These are phyloP conservation scores for Candida frijolesensis DNA, from an alignment of 1,139 yeast species.

Conservation along the genomic window DNA sequence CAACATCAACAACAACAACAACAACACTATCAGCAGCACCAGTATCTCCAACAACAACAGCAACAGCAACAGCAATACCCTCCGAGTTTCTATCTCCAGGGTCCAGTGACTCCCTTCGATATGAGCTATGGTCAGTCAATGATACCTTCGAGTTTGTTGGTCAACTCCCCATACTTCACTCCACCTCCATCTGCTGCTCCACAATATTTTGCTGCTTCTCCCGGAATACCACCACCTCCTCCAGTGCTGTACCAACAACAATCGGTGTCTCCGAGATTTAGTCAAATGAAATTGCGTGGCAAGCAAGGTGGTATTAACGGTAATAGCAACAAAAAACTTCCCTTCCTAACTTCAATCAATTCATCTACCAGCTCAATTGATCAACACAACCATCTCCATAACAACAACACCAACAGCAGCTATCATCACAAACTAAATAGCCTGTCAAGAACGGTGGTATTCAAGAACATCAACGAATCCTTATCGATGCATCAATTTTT, in stretches of 20 bases:
- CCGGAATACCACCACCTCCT: neutral
- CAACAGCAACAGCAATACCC: slow-evolving; percentile 5
- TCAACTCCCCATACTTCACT: slow-evolving; percentile 67
- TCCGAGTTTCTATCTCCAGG: slow-evolving; percentile 1
- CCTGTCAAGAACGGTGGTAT: slow-evolving; percentile 38
- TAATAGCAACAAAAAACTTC: slow-evolving; percentile 12
- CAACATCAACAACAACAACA: slow-evolving; percentile 1
- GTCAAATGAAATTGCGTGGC: slow-evolving; percentile 1
- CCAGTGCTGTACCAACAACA: slow-evolving; percentile 7
- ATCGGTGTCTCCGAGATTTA: slow-evolving; percentile 12
- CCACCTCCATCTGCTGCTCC: slow-evolving; percentile 21
- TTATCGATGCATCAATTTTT: slow-evolving; percentile 35
- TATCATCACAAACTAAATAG: slow-evolving; percentile 7
- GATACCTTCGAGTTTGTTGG: slow-evolving; percentile 67
- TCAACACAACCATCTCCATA: neutral
- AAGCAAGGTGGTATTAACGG: neutral
- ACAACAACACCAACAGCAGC: neutral
- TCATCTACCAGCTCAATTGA: slow-evolving; percentile 7
- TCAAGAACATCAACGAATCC: slow-evolving; percentile 32
- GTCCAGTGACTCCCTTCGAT: slow-evolving; percentile 50
- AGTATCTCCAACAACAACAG: neutral
- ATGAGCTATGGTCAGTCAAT: slow-evolving; percentile 60
- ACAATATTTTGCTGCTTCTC: slow-evolving; percentile 9
- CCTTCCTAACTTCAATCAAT: slow-evolving; percentile 21
- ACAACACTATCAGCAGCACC: neutral